Conservation (phyloP, 768 basidiomycete genomes). For the Lepiota venenata region DNA sequence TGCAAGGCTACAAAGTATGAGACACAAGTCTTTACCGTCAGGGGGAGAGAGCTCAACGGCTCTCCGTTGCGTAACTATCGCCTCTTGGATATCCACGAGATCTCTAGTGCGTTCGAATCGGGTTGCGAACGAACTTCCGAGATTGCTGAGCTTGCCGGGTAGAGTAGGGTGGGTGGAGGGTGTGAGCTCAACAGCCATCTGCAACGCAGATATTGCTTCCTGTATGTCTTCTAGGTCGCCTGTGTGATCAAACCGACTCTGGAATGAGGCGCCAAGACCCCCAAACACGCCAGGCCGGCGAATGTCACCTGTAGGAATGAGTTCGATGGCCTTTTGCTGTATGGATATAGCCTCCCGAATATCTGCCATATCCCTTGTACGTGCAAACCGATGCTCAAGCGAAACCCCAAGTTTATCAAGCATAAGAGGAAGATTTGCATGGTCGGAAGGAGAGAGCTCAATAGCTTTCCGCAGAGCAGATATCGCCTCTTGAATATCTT, state of each 20-base stretch:
- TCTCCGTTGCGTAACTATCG: slow-evolving; percentile 8
- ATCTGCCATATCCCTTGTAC: slow-evolving; percentile 1
- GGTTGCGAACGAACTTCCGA: slow-evolving; percentile 11
- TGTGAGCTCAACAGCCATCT: not conserved
- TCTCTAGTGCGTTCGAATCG: slow-evolving; percentile 22
- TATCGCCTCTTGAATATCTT: slow-evolving; percentile 25
- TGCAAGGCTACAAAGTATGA: slow-evolving; percentile 17
- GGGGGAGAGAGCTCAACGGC: slow-evolving; percentile 14
- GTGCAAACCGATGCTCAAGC: slow-evolving; percentile 9
- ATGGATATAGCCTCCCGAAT: slow-evolving; percentile 8
- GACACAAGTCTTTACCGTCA: not conserved
- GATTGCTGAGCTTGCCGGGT: slow-evolving; percentile 3
- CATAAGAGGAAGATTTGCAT: not conserved
- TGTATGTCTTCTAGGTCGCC: not conserved
- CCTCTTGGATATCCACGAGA: slow-evolving; percentile 19
- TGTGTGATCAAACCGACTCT: not conserved
- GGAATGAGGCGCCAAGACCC: slow-evolving; percentile 14
- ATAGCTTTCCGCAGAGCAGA: not conserved
- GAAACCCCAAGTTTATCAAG: slow-evolving; percentile 12
- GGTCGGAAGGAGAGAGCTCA: not conserved
- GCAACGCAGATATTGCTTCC: not conserved
- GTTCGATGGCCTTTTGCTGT: slow-evolving; percentile 17
- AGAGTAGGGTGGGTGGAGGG: not conserved
- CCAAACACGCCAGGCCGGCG: not conserved
- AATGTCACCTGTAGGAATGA: slow-evolving; percentile 15